A percentile compares a stretch with the other conserved stretches of the same genome.
Conservation (phyloP, 2,329 filamentous ascomycete genomes). For the Huntiella decipiens region DNA sequence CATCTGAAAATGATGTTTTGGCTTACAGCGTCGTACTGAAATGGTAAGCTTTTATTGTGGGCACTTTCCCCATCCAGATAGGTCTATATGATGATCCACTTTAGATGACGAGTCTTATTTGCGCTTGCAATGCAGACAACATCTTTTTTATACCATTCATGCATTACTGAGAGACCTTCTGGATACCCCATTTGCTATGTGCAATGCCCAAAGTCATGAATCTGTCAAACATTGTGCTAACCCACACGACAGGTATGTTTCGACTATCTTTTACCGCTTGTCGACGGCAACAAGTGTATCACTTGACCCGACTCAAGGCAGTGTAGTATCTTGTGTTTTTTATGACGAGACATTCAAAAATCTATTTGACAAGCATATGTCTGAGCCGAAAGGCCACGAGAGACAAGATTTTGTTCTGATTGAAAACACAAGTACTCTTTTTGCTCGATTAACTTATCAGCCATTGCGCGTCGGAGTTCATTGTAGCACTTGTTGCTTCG, state of each 20-base stretch:
- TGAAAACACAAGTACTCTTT: not conserved
- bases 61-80: not conserved
- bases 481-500: no score
- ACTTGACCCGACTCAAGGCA: no score
- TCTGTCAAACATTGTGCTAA: constrained; percentile 9
- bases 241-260: not conserved
- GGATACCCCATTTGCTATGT: constrained; percentile 7
- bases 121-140: constrained; percentile 53
- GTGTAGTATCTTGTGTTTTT: not conserved
- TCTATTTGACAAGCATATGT: constrained; percentile 93
- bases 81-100: constrained; percentile 21
- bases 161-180: constrained; percentile 29
- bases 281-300: no score
- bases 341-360: constrained; percentile 26
- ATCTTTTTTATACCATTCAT: constrained; percentile 53
- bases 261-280: not conserved
- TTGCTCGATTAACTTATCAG: no score
- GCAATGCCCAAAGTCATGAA: constrained; percentile 9
- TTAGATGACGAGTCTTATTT: constrained; percentile 66
- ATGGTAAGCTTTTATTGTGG: constrained; percentile 8
- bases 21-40: not conserved
- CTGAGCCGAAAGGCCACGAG: constrained; percentile 43
- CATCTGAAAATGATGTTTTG: not conserved
- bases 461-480: no score
- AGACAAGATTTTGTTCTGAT: constrained; percentile 11